Conservation (phyloP, 1,284 basidiomycete species). For the Austroboletus niveus region DNA sequence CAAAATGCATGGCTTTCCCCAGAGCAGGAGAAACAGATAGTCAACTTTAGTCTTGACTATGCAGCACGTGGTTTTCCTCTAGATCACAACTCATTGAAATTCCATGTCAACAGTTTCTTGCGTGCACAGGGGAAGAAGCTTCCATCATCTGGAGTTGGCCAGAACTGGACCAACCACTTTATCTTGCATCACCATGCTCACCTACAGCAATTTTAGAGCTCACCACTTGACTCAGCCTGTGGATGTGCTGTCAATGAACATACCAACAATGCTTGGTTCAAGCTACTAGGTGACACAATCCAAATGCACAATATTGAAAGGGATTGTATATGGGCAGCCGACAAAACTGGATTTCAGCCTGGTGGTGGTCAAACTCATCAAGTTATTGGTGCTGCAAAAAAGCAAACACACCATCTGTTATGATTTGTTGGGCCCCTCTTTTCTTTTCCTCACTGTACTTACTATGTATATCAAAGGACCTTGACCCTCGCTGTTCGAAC, state of each 20-base stretch:
- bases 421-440: too few relatives aligned
- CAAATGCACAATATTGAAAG: not conserved
- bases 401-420: not conserved
- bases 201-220: not conserved
- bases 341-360: too few relatives aligned
- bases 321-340: too few relatives aligned
- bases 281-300: not conserved
- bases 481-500: too few relatives aligned
- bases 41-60: not conserved
- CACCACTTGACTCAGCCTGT: not conserved
- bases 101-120: not conserved
- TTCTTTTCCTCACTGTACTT: too few relatives aligned
- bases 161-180: not conserved
- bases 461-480: too few relatives aligned
- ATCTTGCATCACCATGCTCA: not conserved
- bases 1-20: not conserved
- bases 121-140: not conserved
- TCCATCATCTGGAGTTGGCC: not conserved
- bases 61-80: not conserved
- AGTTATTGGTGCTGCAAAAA: not conserved
- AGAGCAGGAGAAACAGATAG: not conserved
- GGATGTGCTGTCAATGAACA: not conserved
- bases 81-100: not conserved
- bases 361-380: too few relatives aligned
- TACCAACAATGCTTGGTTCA: not conserved